Evolutionary conservation across 352 stramenopile species (phyloP).

Genomic region (Pythium insidiosum): DNA sequence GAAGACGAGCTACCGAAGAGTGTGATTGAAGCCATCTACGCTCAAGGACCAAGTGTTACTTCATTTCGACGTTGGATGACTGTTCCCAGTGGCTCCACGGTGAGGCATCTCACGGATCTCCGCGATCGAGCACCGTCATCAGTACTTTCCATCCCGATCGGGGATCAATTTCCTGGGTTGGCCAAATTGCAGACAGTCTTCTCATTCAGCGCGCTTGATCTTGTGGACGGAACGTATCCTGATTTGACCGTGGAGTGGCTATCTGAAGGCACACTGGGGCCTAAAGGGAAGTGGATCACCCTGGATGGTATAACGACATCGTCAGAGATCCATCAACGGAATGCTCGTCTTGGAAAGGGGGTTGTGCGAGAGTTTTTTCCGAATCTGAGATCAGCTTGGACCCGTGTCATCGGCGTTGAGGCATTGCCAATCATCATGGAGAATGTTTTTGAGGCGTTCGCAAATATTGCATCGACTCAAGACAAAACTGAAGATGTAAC

Average conservation of each 20-base stretch:
- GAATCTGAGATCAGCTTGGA: slow-evolving; percentile 41
- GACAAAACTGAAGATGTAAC: slow-evolving; percentile 3
- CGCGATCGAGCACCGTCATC: slow-evolving; percentile 35
- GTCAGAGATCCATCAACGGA: slow-evolving; percentile 70
- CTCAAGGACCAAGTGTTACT: slow-evolving; percentile 45
- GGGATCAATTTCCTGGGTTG: slow-evolving; percentile 26
- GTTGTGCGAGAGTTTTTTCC: slow-evolving; percentile 32
- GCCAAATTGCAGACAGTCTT: slow-evolving; percentile 70
- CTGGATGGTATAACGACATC: slow-evolving; percentile 51
- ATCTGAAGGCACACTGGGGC: slow-evolving; percentile 37
- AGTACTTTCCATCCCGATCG: slow-evolving; percentile 28
- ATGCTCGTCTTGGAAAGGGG: slow-evolving; percentile 46
- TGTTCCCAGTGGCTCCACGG: slow-evolving; percentile 9
- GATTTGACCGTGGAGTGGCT: slow-evolving; percentile 69
- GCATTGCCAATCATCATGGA: slow-evolving; percentile 47
- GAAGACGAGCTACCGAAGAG: slow-evolving; percentile 57
- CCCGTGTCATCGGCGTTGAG: slow-evolving; percentile 41
- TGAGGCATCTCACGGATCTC: slow-evolving; percentile 36
- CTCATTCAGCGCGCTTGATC: slow-evolving; percentile 54
- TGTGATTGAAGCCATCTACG: slow-evolving; percentile 48
- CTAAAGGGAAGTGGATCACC: slow-evolving; percentile 52
- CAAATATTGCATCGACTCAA: neutral
- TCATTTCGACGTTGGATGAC: slow-evolving; percentile 48
- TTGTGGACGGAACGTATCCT: slow-evolving; percentile 44
- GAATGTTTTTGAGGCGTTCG: slow-evolving; percentile 22